Evolutionary conservation across 352 stramenopile species (phyloP), one percentile per base, ranked within the genome.

Genomic region (Pythium sukuiense): DNA sequence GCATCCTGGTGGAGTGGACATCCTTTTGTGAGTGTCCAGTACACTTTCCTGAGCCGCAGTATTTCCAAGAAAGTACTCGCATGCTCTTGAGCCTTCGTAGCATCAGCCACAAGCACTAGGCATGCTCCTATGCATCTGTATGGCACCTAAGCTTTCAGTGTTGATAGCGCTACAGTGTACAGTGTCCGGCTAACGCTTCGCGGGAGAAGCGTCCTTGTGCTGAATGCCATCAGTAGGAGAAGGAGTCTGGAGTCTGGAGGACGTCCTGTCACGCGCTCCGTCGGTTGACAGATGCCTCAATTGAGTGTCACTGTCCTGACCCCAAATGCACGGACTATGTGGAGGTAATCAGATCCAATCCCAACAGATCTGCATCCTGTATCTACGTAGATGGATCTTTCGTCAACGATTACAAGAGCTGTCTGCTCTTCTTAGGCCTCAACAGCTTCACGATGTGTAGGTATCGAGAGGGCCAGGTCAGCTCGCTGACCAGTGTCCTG

Each of bases 261-360:
- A 50, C 43, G 20, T 50, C 43, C 18, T 50, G 43, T 50, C 43
- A 29, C 20, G 4, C 43, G 43, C 43, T 50, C 43, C 7, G 12
- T 4, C 11, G 43, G n/a, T 6, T 50, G n/a, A 14, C 43, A 50
- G 43, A 50, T 50, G 43, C 43, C 43, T 1, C 2, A 13, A 6
- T 50, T 50, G 18, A 50, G 43, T 50, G 43, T n/a, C 9, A 50
- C 43, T 50, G 16, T 50, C 43, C n/a, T 50, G 43, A 50, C 43
- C 43, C 12, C 43, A 5, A 30, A 29, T 30, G 43, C 8, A 13
- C n/a, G n/a, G n/a, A n/a, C 20, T 50, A 29, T 50, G 43, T 24
- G 43, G 18, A 27, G 43, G 20, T 50, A 50, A 50, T 50, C 43
- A 50, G 43, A 50, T 50, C 43, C 43, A 50, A 50, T 50, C 43